phyloP scores from a whole-genome alignment of 768 basidiomycete genomes.

The Mycena galopus region DNA sequence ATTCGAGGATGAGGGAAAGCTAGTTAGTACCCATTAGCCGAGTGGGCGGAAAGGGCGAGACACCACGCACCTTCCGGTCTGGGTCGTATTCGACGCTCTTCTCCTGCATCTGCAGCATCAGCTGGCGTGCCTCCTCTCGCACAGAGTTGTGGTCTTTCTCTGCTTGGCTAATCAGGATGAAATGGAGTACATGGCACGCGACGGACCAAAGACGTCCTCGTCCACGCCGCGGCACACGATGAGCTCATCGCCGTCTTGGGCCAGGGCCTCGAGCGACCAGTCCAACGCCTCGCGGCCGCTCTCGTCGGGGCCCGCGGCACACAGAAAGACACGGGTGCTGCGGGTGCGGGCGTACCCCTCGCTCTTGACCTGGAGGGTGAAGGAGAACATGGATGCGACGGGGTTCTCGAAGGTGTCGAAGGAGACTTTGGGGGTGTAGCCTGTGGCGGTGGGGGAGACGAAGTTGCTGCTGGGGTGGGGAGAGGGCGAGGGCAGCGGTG shows the following conservation, averaged over 20 bases:
- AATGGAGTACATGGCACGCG: background rate
- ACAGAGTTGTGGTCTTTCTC: conserved; percentile 83
- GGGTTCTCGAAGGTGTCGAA: conserved; percentile 92
- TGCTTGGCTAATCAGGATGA: conserved; percentile 38
- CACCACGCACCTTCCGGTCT: conserved; percentile 73
- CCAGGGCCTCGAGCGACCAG: conserved; percentile 89
- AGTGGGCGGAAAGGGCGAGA: background rate
- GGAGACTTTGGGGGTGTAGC: conserved; percentile 79
- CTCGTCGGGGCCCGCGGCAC: conserved; percentile 90
- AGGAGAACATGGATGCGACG: conserved; percentile 87
- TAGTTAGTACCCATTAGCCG: too few species aligned
- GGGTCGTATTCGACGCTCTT: conserved; percentile 85
- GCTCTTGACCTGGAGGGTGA: conserved; percentile 86
- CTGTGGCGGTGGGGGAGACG: conserved; percentile 37
- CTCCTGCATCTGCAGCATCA: conserved; percentile 85
- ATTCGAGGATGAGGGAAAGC: conserved; percentile 94
- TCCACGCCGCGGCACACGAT: conserved; percentile 93
- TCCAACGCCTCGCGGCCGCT: conserved; percentile 90
- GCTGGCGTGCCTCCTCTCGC: conserved; percentile 87
- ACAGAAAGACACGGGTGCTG: conserved; percentile 89
- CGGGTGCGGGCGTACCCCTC: conserved; percentile 83
- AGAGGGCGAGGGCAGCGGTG: conserved; percentile 31
- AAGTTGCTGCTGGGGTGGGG: conserved; percentile 17
- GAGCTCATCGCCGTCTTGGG: conserved; percentile 92
- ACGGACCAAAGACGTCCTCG: conserved; percentile 83